phyloP scores from a whole-genome alignment of 768 basidiomycete genomes.

The Coprinopsis sp. region DNA sequence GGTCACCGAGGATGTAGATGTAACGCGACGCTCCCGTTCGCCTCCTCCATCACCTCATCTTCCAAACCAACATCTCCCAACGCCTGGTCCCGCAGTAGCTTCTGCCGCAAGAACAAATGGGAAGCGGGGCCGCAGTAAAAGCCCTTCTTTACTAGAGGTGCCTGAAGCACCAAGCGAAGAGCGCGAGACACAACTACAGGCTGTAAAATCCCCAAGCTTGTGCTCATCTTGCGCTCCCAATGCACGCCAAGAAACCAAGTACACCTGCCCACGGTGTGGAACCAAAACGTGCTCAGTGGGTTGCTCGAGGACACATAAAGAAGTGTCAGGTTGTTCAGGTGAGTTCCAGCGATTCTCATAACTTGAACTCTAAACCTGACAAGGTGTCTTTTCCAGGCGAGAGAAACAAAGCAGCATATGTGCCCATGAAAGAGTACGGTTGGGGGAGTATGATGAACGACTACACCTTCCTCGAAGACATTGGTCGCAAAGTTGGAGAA shows the following conservation, averaged over 20 bases:
- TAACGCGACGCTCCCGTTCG: too few relatives aligned
- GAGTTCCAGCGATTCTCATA: too few relatives aligned
- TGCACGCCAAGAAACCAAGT: constrained; percentile 41
- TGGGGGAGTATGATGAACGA: constrained; percentile 90
- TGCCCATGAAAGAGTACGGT: constrained; percentile 78
- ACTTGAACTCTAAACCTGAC: too few relatives aligned
- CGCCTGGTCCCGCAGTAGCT: too few relatives aligned
- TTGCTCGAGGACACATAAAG: constrained; percentile 70
- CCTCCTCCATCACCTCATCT: too few relatives aligned
- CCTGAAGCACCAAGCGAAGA: too few relatives aligned
- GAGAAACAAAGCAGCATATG: constrained; percentile 67
- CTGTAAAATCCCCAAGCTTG: constrained; percentile 8
- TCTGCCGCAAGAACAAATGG: too few relatives aligned
- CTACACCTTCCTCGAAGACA: constrained; percentile 80
- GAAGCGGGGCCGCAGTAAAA: too few relatives aligned
- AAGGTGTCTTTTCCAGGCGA: too few relatives aligned
- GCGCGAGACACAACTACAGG: not conserved
- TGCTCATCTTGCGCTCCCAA: constrained; percentile 15
- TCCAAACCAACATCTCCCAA: too few relatives aligned
- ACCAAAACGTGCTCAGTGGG: constrained; percentile 67
- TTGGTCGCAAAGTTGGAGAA: constrained; percentile 66
- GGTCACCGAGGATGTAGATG: too few relatives aligned
- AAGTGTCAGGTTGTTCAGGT: constrained; percentile 51
- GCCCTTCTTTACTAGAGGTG: too few relatives aligned
- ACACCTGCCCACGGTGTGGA: constrained; percentile 76